Evolutionary conservation across 345 rosid species (phyloP), one percentile per base, ranked within the genome.

Genomic region (Turnera subulata): DNA sequence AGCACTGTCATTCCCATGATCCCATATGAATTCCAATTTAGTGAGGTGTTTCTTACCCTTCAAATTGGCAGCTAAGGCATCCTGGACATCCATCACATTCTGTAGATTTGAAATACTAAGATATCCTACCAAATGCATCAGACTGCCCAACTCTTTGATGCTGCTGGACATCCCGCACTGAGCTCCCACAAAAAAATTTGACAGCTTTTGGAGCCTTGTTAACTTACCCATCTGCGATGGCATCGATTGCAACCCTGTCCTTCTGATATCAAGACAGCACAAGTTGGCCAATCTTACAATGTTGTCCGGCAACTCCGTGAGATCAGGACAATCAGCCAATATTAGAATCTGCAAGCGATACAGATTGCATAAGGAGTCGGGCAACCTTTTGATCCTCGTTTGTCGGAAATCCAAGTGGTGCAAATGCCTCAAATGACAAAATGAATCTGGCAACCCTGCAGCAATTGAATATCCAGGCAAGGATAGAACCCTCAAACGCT

Each of bases 161-260:
- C 43, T 19, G 6, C 53, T 53, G n/a, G n/a, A n/a, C n/a, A n/a
- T n/a, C n/a, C n/a, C n/a, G 19, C 62, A 26, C n/a, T 58, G 29
- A n/a, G n/a, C 14, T 11, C 53, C 53, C n/a, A 46, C 2, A 13
- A 58, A 2, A 11, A 58, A 58, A 58, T 58, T 17, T 13, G 53
- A 7, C 24, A 58, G 32, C 19, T 13, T 33, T 32, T 32, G 14
- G 5, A 58, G 62, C 6, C 19, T 46, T 11, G 1, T 56, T 11
- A 56, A 9, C 13, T 25, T 56, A 15, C 61, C 22, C 39, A 56
- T 42, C 5, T 29, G 62, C 1, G 43, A 8, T 6, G 62, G 62
- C 62, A 58, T 58, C 52, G 13, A 17, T 12, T 13, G 17, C 51
- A 58, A 32, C 6, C 1, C 0, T 45, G 62, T 58, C 9, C 1